Base-by-base conservation (phyloP, 2,329 filamentous ascomycete genomes). In the Pseudogymnoascus sp. region DNA sequence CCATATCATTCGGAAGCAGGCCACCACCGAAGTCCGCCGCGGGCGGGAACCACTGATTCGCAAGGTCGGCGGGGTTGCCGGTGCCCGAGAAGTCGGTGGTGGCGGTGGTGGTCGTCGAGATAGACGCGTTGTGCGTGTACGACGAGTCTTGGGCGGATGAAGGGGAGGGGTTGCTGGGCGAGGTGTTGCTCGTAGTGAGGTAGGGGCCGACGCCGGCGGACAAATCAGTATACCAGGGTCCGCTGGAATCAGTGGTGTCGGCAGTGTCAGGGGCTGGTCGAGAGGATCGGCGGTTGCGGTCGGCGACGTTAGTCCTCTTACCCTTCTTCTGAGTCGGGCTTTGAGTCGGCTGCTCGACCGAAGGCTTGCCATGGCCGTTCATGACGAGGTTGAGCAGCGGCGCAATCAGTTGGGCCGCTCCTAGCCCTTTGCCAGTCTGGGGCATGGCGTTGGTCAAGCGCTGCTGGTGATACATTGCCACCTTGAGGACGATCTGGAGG, bases 391-490 rank as follows among this genome's bases (percentile, higher is more conserved):
- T 61, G 23, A 61, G 60, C 25, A 61, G n/a, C 34, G 60, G 60
- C 16, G 14, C 39, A 61, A 61, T 39, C 21, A 61, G 60, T 14
- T 61, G 21, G 21, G 34, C 60, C n/a, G 51, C 51, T 34, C 51
- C 51, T 31, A 28, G 34, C 7, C 34, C 60, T 25, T 61, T 25
- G 14, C 31, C 34, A 11, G 21, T 25, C 8, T n/a, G 14, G 8
- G 34, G 60, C 21, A 39, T 43, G 6, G 21, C 60, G 19, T 43
- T 43, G 39, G 19, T 16, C n/a, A 61, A 21, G 19, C 39, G 60
- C 25, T 61, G 60, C 8, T 61, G 39, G 23, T 61, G 60, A 13
- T 43, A 61, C 60, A 61, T 61, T 28, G 60, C 60, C 31, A 61
- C 60, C 13, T 61, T 61, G 19, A 61, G 36, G 36, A 61, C 60